Percentiles rank a stretch among this genome's conserved stretches.
Conservation (phyloP, 1,139 yeast genomes). For the Kluyveromyces marxianus region DNA sequence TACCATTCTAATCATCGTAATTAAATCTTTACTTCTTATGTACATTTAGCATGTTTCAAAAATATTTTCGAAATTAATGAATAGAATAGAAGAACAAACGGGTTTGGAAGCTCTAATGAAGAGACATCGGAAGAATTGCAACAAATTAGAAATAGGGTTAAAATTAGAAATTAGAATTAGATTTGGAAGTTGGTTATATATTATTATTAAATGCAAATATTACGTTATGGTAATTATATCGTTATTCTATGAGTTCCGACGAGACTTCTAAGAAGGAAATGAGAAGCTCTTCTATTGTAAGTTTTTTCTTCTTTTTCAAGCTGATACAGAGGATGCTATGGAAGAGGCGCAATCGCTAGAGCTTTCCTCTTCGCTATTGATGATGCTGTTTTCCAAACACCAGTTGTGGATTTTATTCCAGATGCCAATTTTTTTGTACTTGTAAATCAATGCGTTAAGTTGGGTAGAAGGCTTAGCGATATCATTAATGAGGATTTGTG, state of each 20-base stretch:
- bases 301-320: not conserved
- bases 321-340: not conserved
- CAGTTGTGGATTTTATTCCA: slow-evolving; percentile 14
- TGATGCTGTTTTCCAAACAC: slow-evolving; percentile 9
- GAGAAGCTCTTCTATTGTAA: too few species aligned
- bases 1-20: not conserved
- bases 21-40: not conserved
- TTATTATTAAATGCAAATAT: not conserved
- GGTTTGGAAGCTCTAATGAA: too few species aligned
- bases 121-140: too few species aligned
- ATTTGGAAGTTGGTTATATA: not conserved
- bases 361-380: not conserved
- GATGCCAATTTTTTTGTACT: slow-evolving; percentile 20
- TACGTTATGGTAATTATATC: not conserved
- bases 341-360: slow-evolving; percentile 1
- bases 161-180: not conserved
- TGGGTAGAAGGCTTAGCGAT: slow-evolving; percentile 23
- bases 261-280: too few species aligned
- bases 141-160: too few species aligned
- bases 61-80: not conserved
- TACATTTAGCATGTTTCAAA: slow-evolving; percentile 2
- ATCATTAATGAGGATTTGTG: slow-evolving; percentile 20
- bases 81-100: not conserved
- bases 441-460: slow-evolving; percentile 19
- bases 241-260: too few species aligned